A percentile compares a stretch with the other conserved stretches of the same genome.
Evolutionary conservation across 2,329 filamentous ascomycete species (phyloP).

Genomic region (Emmonsiellopsis sp.): DNA sequence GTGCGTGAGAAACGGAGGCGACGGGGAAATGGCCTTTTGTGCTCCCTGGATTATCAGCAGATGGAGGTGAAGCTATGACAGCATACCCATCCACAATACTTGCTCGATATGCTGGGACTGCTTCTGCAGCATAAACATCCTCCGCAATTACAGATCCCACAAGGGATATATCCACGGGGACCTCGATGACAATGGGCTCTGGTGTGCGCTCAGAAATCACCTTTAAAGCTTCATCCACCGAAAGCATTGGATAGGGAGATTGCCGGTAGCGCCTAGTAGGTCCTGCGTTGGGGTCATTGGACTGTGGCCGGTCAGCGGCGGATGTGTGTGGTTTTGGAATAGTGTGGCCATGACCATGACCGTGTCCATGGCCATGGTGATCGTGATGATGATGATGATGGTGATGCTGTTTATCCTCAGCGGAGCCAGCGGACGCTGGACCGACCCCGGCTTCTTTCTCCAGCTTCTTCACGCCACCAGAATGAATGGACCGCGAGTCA

Average conservation of each 20-base stretch:
- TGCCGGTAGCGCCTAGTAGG: constrained; percentile 64
- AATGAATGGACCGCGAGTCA: constrained; percentile 70
- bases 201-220: constrained; percentile 69
- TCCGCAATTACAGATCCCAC: constrained; percentile 74
- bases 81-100: constrained; percentile 98
- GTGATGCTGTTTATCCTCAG: constrained; percentile 16
- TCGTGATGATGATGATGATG: constrained; percentile 31
- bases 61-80: constrained; percentile 49
- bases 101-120: constrained; percentile 85
- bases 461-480: constrained; percentile 71
- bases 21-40: constrained; percentile 80
- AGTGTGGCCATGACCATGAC: constrained; percentile 54
- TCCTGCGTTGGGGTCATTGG: constrained; percentile 52
- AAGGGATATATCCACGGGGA: constrained; percentile 55
- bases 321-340: constrained; percentile 65
- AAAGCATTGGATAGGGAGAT: constrained; percentile 87
- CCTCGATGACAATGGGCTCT: constrained; percentile 45
- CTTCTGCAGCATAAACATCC: constrained; percentile 69
- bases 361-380: constrained; percentile 46
- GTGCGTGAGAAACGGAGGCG: constrained; percentile 75
- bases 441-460: constrained; percentile 70
- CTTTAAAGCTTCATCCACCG: constrained; percentile 69
- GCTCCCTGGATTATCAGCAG: constrained; percentile 47
- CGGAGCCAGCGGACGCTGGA: constrained; percentile 11
- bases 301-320: constrained; percentile 47